phyloP scores from a whole-genome alignment of 208 protist genomes.

The Crithidia thermophila region DNA sequence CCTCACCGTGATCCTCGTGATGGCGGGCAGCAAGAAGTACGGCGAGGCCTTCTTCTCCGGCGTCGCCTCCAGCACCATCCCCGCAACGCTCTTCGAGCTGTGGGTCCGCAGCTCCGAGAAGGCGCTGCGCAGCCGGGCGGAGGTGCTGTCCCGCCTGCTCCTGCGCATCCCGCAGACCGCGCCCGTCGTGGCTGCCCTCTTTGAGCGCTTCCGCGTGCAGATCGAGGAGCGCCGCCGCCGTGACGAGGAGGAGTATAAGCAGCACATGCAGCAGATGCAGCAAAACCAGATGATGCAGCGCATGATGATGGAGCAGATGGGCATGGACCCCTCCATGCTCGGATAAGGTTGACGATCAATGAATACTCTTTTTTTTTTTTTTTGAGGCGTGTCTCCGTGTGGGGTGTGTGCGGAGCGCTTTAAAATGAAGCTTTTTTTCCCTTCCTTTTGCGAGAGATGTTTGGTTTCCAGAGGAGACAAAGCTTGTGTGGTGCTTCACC shows the following conservation, averaged over 20 bases:
- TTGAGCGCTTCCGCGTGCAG: constrained; percentile 68
- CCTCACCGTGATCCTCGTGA: constrained; percentile 74
- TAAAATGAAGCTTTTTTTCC: background rate
- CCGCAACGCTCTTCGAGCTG: constrained; percentile 71
- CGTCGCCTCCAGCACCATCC: constrained; percentile 51
- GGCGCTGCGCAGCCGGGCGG: constrained; percentile 62
- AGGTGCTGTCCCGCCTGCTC: constrained; percentile 67
- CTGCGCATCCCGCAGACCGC: constrained; percentile 49
- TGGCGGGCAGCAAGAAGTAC: constrained; percentile 64
- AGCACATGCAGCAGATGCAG: constrained; percentile 82
- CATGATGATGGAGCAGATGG: constrained; percentile 92
- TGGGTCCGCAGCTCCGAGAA: constrained; percentile 72
- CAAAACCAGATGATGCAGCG: constrained; percentile 87
- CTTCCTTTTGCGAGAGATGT: background rate
- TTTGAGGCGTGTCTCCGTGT: background rate
- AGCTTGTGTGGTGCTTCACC: no score
- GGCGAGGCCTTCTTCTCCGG: constrained; percentile 58
- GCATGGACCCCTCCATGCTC: constrained; percentile 67
- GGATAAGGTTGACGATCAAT: constrained; percentile 2
- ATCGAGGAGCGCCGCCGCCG: constrained; percentile 77
- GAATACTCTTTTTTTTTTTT: constrained; percentile 12
- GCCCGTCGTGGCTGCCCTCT: constrained; percentile 33
- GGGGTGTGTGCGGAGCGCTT: background rate
- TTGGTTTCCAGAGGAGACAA: no score
- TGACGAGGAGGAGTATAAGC: constrained; percentile 83